Evolutionary conservation across 129 eudicot genomes (phyloP).

Genomic region (Artemisia argyi): DNA sequence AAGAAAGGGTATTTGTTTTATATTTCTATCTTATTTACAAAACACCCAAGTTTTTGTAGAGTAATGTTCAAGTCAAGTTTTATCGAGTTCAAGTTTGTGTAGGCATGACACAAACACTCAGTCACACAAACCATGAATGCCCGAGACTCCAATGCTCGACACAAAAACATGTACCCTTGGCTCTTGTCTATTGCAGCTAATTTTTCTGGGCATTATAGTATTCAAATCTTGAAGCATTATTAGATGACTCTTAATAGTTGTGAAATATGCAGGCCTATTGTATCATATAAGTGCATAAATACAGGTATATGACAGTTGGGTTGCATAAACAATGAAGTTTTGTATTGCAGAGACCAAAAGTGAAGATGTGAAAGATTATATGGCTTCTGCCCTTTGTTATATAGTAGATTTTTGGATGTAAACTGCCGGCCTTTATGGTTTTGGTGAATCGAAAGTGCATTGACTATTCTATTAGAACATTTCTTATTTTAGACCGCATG

Average conservation of each 20-base stretch:
- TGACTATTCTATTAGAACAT: background rate
- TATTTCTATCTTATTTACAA: background rate
- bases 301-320: background rate
- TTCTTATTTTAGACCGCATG: background rate
- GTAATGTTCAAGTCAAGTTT: too few relatives aligned
- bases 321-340: slow-evolving; percentile 15
- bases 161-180: too few relatives aligned
- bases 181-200: slow-evolving; percentile 1
- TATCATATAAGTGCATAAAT: background rate
- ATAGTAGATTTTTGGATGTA: background rate
- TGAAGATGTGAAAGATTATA: background rate
- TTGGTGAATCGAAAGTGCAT: background rate
- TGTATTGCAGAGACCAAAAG: background rate
- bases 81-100: too few relatives aligned
- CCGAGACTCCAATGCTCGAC: too few relatives aligned
- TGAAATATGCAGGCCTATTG: background rate
- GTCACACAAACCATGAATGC: too few relatives aligned
- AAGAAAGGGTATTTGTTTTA: background rate
- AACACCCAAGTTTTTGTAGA: too few relatives aligned
- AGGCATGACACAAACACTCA: too few relatives aligned
- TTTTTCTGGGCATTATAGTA: background rate
- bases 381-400: background rate
- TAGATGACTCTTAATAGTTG: background rate
- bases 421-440: background rate
- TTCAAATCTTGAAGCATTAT: background rate